Evolutionary conservation across 2,329 filamentous ascomycete genomes (phyloP).

Genomic region (Fusarium sp.): DNA sequence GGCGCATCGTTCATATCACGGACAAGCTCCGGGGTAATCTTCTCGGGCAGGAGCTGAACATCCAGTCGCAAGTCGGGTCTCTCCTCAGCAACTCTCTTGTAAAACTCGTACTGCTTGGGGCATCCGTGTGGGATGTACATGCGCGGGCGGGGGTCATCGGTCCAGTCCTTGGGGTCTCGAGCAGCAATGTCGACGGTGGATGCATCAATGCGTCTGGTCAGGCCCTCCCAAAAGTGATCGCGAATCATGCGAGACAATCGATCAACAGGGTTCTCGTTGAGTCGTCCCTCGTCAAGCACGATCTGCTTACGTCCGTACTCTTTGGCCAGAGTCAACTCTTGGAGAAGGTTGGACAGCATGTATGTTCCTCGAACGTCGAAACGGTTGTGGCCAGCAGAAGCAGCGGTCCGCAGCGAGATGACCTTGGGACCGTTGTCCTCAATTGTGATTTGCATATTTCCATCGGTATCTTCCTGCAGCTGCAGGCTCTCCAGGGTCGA

Average conservation of each 20-base stretch:
- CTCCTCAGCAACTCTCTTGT: slow-evolving; percentile 80
- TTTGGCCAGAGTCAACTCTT: slow-evolving; percentile 93
- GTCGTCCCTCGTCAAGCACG: slow-evolving; percentile 87
- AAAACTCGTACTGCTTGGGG: slow-evolving; percentile 91
- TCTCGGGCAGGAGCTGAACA: slow-evolving; percentile 81
- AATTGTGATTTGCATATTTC: slow-evolving; percentile 97
- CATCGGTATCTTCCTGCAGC: slow-evolving; percentile 90
- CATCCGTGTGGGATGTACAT: slow-evolving; percentile 91
- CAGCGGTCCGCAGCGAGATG: slow-evolving; percentile 84
- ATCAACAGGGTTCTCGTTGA: slow-evolving; percentile 96
- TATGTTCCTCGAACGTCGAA: slow-evolving; percentile 96
- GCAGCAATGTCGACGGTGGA: slow-evolving; percentile 89
- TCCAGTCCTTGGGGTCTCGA: slow-evolving; percentile 95
- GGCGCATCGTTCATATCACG: slow-evolving; percentile 87
- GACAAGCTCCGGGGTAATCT: slow-evolving; percentile 84
- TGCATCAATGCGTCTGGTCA: slow-evolving; percentile 91
- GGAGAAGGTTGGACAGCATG: slow-evolving; percentile 95
- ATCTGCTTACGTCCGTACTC: slow-evolving; percentile 91
- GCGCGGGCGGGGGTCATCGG: slow-evolving; percentile 84
- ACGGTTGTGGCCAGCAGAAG: slow-evolving; percentile 85
- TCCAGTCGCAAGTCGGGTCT: slow-evolving; percentile 88
- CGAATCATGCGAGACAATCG: slow-evolving; percentile 87
- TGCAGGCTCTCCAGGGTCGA: slow-evolving; percentile 82
- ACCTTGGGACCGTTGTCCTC: slow-evolving; percentile 95
- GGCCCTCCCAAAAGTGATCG: slow-evolving; percentile 90